Evolutionary conservation across 2,329 filamentous ascomycete genomes (phyloP).

Genomic region (Cercospora beticola): DNA sequence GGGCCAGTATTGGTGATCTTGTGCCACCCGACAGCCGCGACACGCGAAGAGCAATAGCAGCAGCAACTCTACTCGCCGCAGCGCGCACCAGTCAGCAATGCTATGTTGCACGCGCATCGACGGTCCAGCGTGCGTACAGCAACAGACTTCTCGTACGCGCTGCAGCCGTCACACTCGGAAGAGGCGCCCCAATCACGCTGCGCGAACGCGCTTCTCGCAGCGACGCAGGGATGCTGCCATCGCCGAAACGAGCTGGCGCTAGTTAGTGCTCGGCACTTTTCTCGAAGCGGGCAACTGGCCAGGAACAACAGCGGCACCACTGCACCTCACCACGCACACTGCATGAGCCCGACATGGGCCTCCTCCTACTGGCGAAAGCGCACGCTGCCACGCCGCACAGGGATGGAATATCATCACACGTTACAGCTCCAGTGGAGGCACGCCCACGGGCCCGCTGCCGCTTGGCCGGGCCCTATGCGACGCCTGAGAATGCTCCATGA

Average conservation of each 20-base stretch:
- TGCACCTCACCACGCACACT: conserved; percentile 6
- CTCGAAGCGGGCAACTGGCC: conserved; percentile 12
- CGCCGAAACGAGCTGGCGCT: conserved; percentile 1
- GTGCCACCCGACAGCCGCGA: not conserved
- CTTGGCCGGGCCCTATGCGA: conserved; percentile 14
- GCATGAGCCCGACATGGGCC: conserved; percentile 12
- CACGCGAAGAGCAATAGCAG: not conserved
- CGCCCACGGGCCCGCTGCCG: conserved; percentile 3
- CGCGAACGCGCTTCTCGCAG: not conserved
- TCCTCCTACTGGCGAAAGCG: conserved; percentile 1
- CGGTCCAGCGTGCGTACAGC: not conserved
- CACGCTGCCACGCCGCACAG: conserved; percentile 1
- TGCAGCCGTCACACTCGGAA: conserved; percentile 6
- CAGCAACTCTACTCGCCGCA: not conserved
- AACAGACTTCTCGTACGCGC: conserved; percentile 4
- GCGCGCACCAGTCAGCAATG: not conserved
- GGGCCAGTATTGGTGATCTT: not conserved
- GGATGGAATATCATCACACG: not conserved
- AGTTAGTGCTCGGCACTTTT: conserved; percentile 9
- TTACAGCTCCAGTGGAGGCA: conserved; percentile 1
- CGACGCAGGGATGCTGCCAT: conserved; percentile 6
- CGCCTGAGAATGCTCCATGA: conserved; percentile 11
- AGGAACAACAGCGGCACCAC: conserved; percentile 4
- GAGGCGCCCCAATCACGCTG: conserved; percentile 13
- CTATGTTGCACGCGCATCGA: not conserved